Percentiles rank a stretch among this genome's conserved stretches.
Evolutionary conservation across 2,329 filamentous ascomycete species (phyloP).

Genomic region (Colletotrichum sublineola): DNA sequence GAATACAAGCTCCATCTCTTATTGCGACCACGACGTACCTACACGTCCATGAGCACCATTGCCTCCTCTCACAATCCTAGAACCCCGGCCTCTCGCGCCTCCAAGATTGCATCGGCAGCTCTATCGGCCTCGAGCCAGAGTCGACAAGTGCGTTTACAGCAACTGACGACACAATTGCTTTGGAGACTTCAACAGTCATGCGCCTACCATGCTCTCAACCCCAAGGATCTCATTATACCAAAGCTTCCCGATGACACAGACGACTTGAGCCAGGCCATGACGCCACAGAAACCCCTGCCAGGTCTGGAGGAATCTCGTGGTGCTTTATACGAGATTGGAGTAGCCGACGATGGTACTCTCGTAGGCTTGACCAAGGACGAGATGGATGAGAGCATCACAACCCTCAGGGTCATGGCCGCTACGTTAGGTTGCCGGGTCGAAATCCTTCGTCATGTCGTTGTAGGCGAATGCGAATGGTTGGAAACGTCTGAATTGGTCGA

Average conservation of each 20-base stretch:
- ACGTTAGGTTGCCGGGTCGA: conserved; percentile 90
- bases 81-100: conserved; percentile 43
- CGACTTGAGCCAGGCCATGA: conserved; percentile 60
- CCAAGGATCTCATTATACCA: conserved; percentile 80
- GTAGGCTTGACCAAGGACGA: conserved; percentile 91
- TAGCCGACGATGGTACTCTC: conserved; percentile 93
- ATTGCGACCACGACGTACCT: conserved; percentile 81
- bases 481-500: conserved; percentile 57
- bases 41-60: conserved; percentile 77
- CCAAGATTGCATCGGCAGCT: conserved; percentile 25
- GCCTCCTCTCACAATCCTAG: conserved; percentile 45
- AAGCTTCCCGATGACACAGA: conserved; percentile 76
- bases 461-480: conserved; percentile 86
- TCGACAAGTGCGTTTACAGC: conserved; percentile 86
- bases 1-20: conserved; percentile 97
- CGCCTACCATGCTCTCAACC: conserved; percentile 86
- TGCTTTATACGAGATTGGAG: conserved; percentile 95
- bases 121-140: conserved; percentile 70
- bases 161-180: conserved; percentile 92
- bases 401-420: conserved; percentile 89
- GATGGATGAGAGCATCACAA: conserved; percentile 89
- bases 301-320: conserved; percentile 94
- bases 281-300: conserved; percentile 72
- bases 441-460: conserved; percentile 83
- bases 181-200: conserved; percentile 97